phyloP scores from a whole-genome alignment of 345 rosid genomes.

The Trapa incisa region DNA sequence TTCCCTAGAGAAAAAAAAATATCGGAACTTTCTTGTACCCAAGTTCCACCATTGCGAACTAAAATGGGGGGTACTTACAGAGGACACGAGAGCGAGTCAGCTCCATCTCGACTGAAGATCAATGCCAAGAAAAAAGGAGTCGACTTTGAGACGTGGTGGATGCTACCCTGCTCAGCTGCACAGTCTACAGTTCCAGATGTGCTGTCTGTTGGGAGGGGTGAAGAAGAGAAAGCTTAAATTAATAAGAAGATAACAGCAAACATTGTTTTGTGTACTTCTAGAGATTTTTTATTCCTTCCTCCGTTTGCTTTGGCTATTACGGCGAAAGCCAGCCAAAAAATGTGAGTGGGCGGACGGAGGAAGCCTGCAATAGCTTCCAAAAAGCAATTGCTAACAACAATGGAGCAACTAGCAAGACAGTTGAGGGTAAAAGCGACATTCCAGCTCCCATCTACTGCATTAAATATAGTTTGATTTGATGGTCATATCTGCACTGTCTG shows the following conservation, averaged over 20 bases:
- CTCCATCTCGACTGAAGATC: neutral
- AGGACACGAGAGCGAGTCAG: neutral
- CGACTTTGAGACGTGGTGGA: neutral
- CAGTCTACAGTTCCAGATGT: neutral
- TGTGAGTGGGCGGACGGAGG: neutral
- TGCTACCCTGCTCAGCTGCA: neutral
- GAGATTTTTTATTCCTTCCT: neutral
- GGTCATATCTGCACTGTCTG: neutral
- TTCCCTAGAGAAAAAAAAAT: neutral
- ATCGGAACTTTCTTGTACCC: constrained; percentile 12
- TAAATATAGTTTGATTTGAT: neutral
- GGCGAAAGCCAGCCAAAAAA: neutral
- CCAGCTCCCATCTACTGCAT: no score
- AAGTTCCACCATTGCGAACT: neutral
- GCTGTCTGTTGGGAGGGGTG: neutral
- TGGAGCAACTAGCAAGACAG: neutral
- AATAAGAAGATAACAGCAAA: neutral
- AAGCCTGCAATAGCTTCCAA: constrained; percentile 10
- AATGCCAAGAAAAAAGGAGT: neutral
- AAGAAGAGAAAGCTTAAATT: neutral
- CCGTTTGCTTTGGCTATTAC: neutral
- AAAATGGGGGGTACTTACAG: neutral
- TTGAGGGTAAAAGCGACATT: constrained; percentile 1
- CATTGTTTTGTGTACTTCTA: neutral
- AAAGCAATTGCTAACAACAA: constrained; percentile 7